Base-by-base conservation (phyloP, 805 yeast genomes). In the Pichia thaimueangensis region DNA sequence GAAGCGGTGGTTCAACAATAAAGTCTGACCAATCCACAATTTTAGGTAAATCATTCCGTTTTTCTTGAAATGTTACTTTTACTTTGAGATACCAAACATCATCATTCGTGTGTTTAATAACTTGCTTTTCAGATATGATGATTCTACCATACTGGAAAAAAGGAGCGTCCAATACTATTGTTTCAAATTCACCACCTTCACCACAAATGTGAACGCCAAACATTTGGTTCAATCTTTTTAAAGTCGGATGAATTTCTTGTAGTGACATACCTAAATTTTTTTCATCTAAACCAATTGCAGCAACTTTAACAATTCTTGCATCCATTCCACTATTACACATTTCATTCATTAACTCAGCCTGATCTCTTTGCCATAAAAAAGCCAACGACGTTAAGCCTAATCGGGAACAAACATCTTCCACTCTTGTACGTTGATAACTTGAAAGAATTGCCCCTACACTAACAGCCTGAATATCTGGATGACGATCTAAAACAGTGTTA, bases 161-260 rank as follows among this genome's bases (percentile, higher is more conserved):
- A 0, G 96, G 95, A 1, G 94, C 86, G 60, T 93, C 96, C 23
- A 93, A 67, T 3, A 91, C 97, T 51, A 91, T 66, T 0, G 96
- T 82, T 60, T 93, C 99, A 61, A 87, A 93, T 61, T 93, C 99
- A 1, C 99, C 99, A 27, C 99, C 99, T 67, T 93, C 99, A 12
- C 99, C 99, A 65, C 98, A 93, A 0, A 93, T 79, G 59, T 91
- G 96, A 12, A 89, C 85, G 2, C 89, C 95, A 62, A 76, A 89
- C 60, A 67, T 64, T 9, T 58, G 46, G 58, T 88, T 82, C 47
- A 89, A 64, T 30, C 67, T 66, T 11, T 67, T 49, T 57, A 93
- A 60, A 0, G 66, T 71, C 1, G 86, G 83, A 42, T 72, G 74
- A 49, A 82, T 66, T 47, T 84, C 74, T 5, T 69, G 74, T 33